Evolutionary conservation across 208 protist species (phyloP), one percentile per base, ranked within the genome.

Genomic region (Naegleria gruberi): DNA sequence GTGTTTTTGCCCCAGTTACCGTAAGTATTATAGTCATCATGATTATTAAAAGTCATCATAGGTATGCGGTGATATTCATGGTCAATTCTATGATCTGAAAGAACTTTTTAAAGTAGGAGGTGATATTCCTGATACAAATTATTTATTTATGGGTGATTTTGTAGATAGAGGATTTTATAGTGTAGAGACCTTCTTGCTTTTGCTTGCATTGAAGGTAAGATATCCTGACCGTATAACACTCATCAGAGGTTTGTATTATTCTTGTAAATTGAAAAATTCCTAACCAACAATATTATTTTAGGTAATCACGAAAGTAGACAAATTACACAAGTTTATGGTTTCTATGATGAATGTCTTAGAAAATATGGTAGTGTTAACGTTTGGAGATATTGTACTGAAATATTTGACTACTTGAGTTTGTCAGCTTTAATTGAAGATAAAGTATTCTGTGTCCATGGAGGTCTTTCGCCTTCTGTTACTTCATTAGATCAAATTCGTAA

Each of bases 351-450:
- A 92, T 99, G 98, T 91, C 93, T 99, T 88, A 94, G 97, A 88
- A 99, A 99, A 95, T 99, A 99, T 92, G 98, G 98, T 45, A 98
- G 95, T 81, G 98, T 98, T n/a, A 99, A 99, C 91, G 98, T 99
- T 42, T 99, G 99, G 99, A 94, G 97, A 42, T 99, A 99, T 92
- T 99, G 98, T 93, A 99, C 98, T 1, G 98, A 99, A 90, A 97
- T 99, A 30, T 99, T 99, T 91, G 99, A 99, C 93, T 98, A 99
- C 89, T 94, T 99, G 10, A 96, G 97, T 15, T 94, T 99, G 5
- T 96, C 97, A 40, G 99, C 98, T 45, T 90, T 99, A 0, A 96
- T 99, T 55, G 98, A 99, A 81, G 96, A 99, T 90, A 95, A 97
- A 92, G 98, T 99, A 43, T 98, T 99, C 91, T 99, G 97, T 92